Evolutionary conservation across 2,329 filamentous ascomycete genomes (phyloP).

Genomic region (Mollisia scopiformis): DNA sequence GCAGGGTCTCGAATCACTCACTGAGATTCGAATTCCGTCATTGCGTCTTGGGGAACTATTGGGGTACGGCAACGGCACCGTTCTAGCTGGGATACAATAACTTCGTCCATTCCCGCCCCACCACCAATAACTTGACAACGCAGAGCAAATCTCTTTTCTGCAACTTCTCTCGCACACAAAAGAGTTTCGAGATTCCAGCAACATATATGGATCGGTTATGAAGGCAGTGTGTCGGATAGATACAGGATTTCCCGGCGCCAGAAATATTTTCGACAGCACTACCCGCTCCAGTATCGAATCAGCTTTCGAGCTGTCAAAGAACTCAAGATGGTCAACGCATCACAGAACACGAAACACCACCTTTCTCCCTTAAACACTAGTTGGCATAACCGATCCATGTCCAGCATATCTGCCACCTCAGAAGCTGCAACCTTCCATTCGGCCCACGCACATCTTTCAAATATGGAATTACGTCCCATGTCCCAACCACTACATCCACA

Average conservation of each 20-base stretch:
- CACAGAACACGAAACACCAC: constrained; percentile 7
- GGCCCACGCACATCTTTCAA: constrained; percentile 25
- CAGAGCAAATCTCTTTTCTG: background rate
- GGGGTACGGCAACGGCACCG: no score
- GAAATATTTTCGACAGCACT: background rate
- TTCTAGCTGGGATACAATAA: background rate
- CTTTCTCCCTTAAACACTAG: constrained; percentile 14
- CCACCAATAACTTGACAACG: constrained; percentile 4
- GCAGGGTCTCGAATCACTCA: background rate
- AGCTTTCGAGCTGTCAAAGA: background rate
- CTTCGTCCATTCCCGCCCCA: background rate
- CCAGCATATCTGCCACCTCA: constrained; percentile 31
- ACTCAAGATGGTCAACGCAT: constrained; percentile 10
- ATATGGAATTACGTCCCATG: constrained; percentile 25
- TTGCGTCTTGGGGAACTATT: background rate
- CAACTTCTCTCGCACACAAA: background rate
- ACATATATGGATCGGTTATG: background rate
- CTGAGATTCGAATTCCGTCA: constrained; percentile 1
- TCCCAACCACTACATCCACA: constrained; percentile 2
- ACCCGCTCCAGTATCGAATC: background rate
- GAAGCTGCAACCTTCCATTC: constrained; percentile 36
- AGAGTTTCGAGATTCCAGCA: background rate
- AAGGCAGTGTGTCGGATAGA: constrained; percentile 1
- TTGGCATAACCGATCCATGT: constrained; percentile 29
- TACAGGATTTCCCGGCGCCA: background rate